Conservation (phyloP, 805 yeast species). For the Candida quercuum region DNA sequence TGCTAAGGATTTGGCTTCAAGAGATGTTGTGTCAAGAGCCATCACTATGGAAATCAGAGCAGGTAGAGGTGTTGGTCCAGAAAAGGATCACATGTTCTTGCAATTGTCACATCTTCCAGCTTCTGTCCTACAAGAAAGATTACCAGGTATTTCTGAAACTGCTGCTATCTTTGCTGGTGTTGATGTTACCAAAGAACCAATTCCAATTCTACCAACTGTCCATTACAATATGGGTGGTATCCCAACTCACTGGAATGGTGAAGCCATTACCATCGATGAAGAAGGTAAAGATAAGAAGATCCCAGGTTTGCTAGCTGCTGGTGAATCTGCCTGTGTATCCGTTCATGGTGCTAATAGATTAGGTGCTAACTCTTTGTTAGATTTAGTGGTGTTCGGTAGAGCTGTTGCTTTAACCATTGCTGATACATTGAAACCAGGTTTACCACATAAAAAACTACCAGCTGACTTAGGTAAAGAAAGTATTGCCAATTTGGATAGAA, state of each 20-base stretch:
- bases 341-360: conserved; percentile 99
- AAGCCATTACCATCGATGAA: conserved; percentile 77
- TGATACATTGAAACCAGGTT: conserved; percentile 81
- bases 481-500: conserved; percentile 80
- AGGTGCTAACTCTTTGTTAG: conserved; percentile 96
- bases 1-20: conserved; percentile 96
- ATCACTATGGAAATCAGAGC: conserved; percentile 98
- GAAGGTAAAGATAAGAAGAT: conserved; percentile 86
- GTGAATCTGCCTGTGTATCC: conserved; percentile 98
- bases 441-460: conserved; percentile 78
- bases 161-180: conserved; percentile 99
- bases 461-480: conserved; percentile 87
- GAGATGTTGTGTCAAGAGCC: conserved; percentile 98
- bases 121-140: conserved; percentile 84
- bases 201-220: conserved; percentile 96
- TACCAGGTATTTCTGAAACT: conserved; percentile 99
- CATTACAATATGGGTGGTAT: conserved; percentile 99
- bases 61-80: conserved; percentile 98
- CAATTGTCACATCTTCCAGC: conserved; percentile 95
- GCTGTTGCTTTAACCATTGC: conserved; percentile 92
- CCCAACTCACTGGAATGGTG: conserved; percentile 97
- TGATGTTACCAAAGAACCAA: conserved; percentile 98
- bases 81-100: conserved; percentile 90
- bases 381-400: conserved; percentile 96
- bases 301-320: conserved; percentile 94